Conservation (phyloP, 345 rosid genomes). For the Turnera subulata region DNA sequence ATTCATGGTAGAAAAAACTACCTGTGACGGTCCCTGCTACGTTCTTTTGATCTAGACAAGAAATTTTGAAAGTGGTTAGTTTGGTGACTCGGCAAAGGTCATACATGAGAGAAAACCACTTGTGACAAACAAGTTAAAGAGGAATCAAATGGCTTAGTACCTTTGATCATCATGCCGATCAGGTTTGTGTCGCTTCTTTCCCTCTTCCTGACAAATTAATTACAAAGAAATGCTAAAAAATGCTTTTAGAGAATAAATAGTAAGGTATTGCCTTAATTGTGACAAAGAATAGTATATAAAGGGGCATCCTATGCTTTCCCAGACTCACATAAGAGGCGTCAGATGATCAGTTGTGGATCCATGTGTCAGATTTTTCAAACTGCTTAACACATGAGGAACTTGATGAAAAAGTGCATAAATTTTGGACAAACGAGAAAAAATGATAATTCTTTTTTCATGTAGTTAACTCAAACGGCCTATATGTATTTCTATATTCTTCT, state of each 20-base stretch:
- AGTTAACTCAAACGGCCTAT: too few relatives aligned
- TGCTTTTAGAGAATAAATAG: constrained; percentile 9
- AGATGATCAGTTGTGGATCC: too few relatives aligned
- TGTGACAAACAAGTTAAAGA: not conserved
- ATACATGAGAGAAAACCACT: not conserved
- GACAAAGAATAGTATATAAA: not conserved
- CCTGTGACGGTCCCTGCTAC: constrained; percentile 73
- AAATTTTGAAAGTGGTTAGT: not conserved
- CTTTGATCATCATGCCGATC: constrained; percentile 56
- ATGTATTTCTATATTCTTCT: too few relatives aligned
- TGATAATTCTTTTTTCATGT: too few relatives aligned
- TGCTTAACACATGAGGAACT: too few relatives aligned
- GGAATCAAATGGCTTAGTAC: constrained; percentile 17
- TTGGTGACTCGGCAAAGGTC: not conserved
- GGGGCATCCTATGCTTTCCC: not conserved
- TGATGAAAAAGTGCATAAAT: too few relatives aligned
- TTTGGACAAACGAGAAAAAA: too few relatives aligned
- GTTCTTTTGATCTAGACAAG: constrained; percentile 67
- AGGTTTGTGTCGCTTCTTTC: constrained; percentile 58
- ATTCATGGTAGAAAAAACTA: constrained; percentile 13
- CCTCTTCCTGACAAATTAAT: constrained; percentile 68
- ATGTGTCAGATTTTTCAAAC: too few relatives aligned
- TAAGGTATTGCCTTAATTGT: constrained; percentile 9
- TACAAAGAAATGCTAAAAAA: constrained; percentile 26
- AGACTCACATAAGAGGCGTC: too few relatives aligned